Evolutionary conservation across 1,284 basidiomycete species (phyloP).

Genomic region (Cerrena zonata): DNA sequence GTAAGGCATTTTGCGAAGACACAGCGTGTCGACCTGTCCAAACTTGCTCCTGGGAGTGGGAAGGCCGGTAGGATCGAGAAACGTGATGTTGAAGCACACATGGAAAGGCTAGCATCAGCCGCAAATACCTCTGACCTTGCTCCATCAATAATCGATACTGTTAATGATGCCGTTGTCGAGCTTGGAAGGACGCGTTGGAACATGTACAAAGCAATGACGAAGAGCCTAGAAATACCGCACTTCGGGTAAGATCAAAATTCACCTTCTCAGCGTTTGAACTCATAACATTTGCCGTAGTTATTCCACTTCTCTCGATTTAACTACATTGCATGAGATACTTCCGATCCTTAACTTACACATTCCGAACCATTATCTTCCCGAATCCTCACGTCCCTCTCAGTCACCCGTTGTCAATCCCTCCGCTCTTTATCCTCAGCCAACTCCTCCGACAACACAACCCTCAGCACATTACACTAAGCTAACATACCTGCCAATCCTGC

Average conservation of each 20-base stretch:
- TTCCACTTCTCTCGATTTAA: conserved; percentile 79
- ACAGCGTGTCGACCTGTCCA: conserved; percentile 55
- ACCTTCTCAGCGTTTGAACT: no score
- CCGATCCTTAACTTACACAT: conserved; percentile 68
- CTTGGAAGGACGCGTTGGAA: conserved; percentile 74
- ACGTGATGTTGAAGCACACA: conserved; percentile 63
- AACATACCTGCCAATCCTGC: conserved; percentile 79
- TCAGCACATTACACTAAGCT: conserved; percentile 56
- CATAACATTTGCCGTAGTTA: conserved; percentile 46
- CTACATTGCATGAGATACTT: conserved; percentile 66
- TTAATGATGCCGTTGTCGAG: conserved; percentile 54
- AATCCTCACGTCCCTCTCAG: conserved; percentile 23
- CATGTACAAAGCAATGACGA: conserved; percentile 85
- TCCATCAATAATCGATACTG: conserved; percentile 10
- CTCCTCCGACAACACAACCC: conserved; percentile 35
- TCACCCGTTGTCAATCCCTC: conserved; percentile 43
- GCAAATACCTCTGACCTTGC: background rate
- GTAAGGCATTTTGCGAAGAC: conserved; percentile 73
- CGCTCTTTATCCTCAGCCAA: conserved; percentile 39
- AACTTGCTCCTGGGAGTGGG: conserved; percentile 66
- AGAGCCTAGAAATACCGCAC: conserved; percentile 67
- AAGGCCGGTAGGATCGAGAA: conserved; percentile 73
- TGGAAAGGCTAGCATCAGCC: conserved; percentile 27
- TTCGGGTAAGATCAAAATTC: conserved; percentile 31
- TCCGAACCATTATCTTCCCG: conserved; percentile 54